Conservation (phyloP, 108 stramenopile genomes). For the Cyclotella cryptica region DNA sequence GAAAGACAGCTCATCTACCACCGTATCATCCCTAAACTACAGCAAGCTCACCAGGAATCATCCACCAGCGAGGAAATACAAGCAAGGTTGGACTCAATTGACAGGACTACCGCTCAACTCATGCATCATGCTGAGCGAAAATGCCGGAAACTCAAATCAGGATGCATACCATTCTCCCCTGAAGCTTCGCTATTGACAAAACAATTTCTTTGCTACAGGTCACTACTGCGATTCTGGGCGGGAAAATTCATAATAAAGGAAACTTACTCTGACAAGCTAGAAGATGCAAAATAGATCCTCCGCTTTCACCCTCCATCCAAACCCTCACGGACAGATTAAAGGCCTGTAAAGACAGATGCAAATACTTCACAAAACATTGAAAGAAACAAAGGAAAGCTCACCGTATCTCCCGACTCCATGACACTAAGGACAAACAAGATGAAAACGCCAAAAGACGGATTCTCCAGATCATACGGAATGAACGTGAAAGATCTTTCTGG, state of each 20-base stretch:
- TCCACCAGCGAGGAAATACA: neutral
- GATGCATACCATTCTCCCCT: conserved; percentile 30
- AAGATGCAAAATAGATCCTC: neutral
- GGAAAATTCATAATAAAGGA: conserved; percentile 6
- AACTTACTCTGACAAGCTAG: neutral
- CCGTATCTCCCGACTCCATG: neutral
- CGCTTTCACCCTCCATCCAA: neutral
- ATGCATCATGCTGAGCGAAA: conserved; percentile 10
- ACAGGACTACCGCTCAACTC: neutral
- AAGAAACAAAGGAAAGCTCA: conserved; percentile 9
- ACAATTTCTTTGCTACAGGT: neutral
- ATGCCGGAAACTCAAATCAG: conserved; percentile 20
- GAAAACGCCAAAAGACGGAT: conserved; percentile 18
- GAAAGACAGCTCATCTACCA: neutral
- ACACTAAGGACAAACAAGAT: conserved; percentile 2
- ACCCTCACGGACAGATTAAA: neutral
- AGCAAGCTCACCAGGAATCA: too few species aligned
- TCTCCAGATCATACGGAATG: conserved; percentile 19
- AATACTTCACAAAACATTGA: conserved; percentile 16
- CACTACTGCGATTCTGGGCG: neutral
- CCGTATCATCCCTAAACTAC: too few species aligned
- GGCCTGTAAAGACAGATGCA: too few species aligned
- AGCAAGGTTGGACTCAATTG: conserved; percentile 1
- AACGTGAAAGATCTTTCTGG: conserved; percentile 13
- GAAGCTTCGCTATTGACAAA: conserved; percentile 16